Evolutionary conservation across 176 grass and related monocot genomes (phyloP).

Genomic region (Oryza brachyantha): DNA sequence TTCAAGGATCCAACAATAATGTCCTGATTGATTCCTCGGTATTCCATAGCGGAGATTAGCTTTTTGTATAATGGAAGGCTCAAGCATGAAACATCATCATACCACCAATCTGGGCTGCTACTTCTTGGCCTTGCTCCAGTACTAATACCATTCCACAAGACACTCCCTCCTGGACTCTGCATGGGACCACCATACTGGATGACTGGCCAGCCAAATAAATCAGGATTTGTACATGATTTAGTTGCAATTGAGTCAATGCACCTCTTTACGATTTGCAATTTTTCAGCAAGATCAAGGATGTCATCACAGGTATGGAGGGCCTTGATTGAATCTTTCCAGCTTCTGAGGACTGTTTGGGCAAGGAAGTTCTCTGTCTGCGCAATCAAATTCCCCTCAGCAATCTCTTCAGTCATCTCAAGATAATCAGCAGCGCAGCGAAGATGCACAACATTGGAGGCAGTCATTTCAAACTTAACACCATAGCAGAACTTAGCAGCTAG

Average conservation of each 20-base stretch:
- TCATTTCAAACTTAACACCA: constrained; percentile 84
- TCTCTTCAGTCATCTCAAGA: constrained; percentile 86
- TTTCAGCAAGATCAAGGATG: constrained; percentile 68
- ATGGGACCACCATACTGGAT: constrained; percentile 47
- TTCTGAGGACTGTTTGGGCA: constrained; percentile 61
- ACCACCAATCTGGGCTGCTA: constrained; percentile 78
- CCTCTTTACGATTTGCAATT: constrained; percentile 66
- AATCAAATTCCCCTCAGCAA: constrained; percentile 80
- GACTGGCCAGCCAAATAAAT: constrained; percentile 55
- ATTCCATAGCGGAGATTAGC: constrained; percentile 73
- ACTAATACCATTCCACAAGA: constrained; percentile 93
- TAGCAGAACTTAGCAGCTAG: constrained; percentile 86
- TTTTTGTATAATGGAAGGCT: constrained; percentile 67
- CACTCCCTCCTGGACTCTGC: constrained; percentile 68
- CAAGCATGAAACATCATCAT: constrained; percentile 78
- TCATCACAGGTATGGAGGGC: constrained; percentile 73
- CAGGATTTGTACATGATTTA: constrained; percentile 54
- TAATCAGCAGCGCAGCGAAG: constrained; percentile 65
- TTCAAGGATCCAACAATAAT: constrained; percentile 67
- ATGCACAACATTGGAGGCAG: constrained; percentile 68
- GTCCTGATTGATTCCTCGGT: constrained; percentile 59
- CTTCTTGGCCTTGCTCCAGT: constrained; percentile 62
- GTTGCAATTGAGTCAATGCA: constrained; percentile 70
- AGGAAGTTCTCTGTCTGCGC: constrained; percentile 66
- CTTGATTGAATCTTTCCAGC: constrained; percentile 83